Evolutionary conservation across 108 stramenopile genomes (phyloP), one percentile per base, ranked within the genome.

Genomic region (Mediolabrus comicus): DNA sequence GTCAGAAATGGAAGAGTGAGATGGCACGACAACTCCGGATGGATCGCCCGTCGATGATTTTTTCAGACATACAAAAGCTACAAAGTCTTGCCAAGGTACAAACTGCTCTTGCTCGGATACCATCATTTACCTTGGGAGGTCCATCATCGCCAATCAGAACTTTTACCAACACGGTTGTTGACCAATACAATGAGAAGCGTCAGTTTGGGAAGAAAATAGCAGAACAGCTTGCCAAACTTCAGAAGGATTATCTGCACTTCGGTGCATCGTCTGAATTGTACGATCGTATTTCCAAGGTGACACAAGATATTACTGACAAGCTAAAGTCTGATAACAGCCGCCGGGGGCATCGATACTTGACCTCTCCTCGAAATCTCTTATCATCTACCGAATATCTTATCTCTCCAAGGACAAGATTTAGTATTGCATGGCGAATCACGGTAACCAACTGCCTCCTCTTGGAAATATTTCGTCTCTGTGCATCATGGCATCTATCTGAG

Each of bases 351-450:
- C 69, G 79, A 24, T 80, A 80, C 29, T 41, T 80, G 46, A 51
- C 65, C 49, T 61, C 79, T 22, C 60, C 63, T 28, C 62, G 72
- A 4, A 46, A 62, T 19, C 52, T 80, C 3, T 30, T 80, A 24
- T 58, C 60, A 0, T 81, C 77, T 10, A 65, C 75, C 14, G 34
- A 32, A 54, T 68, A 81, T 41, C 67, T 88, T 4, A 84, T 88
- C 32, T 83, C 82, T 29, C 87, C 87, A 17, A 72, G 83, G 19
- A 88, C 84, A 14, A 66, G 87, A 38, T 88, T 88, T 46, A 86
- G 83, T 63, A 70, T 88, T 13, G 77, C 72, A 22, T 85, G 84
- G 87, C 59, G 87, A 3, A 22, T 88, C 22, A 85, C 75, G 5
- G 87, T 88, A 0, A 88, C 87, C 3, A 71, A 72, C 32, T 82